Evolutionary conservation across 2,329 filamentous ascomycete genomes (phyloP).

Genomic region (Apiospora pterosperma): DNA sequence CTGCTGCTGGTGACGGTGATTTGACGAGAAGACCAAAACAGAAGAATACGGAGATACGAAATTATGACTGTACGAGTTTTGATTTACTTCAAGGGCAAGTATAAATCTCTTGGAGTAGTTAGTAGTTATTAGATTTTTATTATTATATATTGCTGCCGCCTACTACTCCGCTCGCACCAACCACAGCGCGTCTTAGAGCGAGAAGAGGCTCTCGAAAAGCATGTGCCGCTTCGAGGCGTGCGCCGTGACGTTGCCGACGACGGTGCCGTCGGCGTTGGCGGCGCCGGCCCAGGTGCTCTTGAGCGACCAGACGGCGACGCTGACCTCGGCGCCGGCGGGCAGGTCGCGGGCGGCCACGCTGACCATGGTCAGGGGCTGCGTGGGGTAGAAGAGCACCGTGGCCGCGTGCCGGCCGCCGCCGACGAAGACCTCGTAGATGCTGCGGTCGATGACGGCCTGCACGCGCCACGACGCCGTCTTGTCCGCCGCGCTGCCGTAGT

Average conservation of each 20-base stretch:
- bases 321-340: slow-evolving; percentile 30
- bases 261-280: slow-evolving; percentile 21
- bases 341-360: slow-evolving; percentile 30
- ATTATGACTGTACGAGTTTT: not conserved
- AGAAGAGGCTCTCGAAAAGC: slow-evolving; percentile 14
- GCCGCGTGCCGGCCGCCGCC: slow-evolving; percentile 47
- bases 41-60: not conserved
- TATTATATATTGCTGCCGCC: not conserved
- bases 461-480: slow-evolving; percentile 25
- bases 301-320: slow-evolving; percentile 33
- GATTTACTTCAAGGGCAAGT: not conserved
- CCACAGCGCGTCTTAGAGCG: not conserved
- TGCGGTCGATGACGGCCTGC: slow-evolving; percentile 49
- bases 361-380: slow-evolving; percentile 35
- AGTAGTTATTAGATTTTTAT: too few species aligned
- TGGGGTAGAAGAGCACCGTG: slow-evolving; percentile 49
- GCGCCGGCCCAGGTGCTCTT: slow-evolving; percentile 32
- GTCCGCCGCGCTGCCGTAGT: slow-evolving; percentile 13
- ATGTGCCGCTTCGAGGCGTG: slow-evolving; percentile 12
- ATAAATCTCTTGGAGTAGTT: not conserved
- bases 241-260: slow-evolving; percentile 21
- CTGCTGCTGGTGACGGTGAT: not conserved
- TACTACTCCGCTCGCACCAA: not conserved
- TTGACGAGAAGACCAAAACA: not conserved
- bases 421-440: slow-evolving; percentile 52